Evolutionary conservation across 805 yeast species (phyloP), one percentile per base, ranked within the genome.

Genomic region (Lipomyces mesembrius): DNA sequence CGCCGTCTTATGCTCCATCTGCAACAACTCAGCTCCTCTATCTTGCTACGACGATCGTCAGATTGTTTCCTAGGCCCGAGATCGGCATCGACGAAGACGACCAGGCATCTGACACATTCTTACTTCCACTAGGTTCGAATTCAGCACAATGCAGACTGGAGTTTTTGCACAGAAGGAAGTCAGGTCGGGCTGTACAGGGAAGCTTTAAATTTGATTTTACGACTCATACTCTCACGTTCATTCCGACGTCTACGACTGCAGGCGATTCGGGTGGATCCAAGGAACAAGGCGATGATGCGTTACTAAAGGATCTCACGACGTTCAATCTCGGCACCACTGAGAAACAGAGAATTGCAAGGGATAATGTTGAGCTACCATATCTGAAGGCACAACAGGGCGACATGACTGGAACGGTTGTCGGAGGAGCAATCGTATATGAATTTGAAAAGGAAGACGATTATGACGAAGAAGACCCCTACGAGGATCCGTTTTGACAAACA

Each of bases 401-500:
- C 43, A 80, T 81, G 20, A 77, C 83, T 37, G 90, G 89, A 25
- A 84, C 86, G 43, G 97, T 97, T 62, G 63, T 64, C 20, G 62
- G 72, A 11, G 97, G 98, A 22, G 98, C 99, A 0, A 93, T 95
- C 72, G 96, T 94, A 3, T 94, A 94, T 75, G 95, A 95, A 75
- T 95, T 88, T 76, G 98, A 95, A 74, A 91, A 93, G 75, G 98
- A 94, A 77, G 99, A 94, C 76, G 99, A 94, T 77, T 94, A 93
- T 75, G 99, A 94, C 75, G 99, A 94, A 77, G 98, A 95, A 73
- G 99, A 94, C 78, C 98, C 98, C 0, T 94, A 88, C 75, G 99
- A 94, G 76, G 98, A 94, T 75, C 98, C 98, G 5, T 92, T 92
- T 75, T 92, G 78, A 77, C 34, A 9, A 27, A 27, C 27, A 20